A percentile compares a stretch with the other conserved stretches of the same genome.
Evolutionary conservation across 345 rosid genomes (phyloP).

Genomic region (Ceriops decandra): DNA sequence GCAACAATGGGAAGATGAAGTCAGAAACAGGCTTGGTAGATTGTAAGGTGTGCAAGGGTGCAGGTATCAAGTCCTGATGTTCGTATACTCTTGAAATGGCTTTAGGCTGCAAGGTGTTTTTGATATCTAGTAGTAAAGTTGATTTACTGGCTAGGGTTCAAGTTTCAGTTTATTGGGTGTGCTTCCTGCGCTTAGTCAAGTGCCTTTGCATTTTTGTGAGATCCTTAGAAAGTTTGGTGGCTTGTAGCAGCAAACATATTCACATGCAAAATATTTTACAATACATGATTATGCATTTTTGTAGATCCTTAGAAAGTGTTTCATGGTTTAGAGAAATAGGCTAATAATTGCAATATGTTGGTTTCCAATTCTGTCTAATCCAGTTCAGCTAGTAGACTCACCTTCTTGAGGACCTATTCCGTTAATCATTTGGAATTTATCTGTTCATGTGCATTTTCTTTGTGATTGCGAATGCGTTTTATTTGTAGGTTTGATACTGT

Average conservation of each 20-base stretch:
- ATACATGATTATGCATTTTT: too few relatives aligned
- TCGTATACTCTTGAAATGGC: not conserved
- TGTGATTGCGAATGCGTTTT: not conserved
- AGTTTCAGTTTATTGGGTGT: too few relatives aligned
- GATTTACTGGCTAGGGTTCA: not conserved
- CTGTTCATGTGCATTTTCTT: not conserved
- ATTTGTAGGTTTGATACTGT: conserved; percentile 51
- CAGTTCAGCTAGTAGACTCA: not conserved
- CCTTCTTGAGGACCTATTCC: not conserved
- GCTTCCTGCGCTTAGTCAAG: too few relatives aligned
- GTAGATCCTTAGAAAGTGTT: too few relatives aligned
- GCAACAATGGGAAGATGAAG: conserved; percentile 80
- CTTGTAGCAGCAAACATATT: not conserved
- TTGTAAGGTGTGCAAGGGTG: conserved; percentile 89
- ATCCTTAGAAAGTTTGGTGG: not conserved
- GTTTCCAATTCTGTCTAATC: conserved; percentile 2
- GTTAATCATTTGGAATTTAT: not conserved
- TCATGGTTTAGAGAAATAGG: too few relatives aligned
- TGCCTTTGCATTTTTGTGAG: too few relatives aligned
- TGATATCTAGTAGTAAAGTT: not conserved
- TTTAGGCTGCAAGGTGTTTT: not conserved
- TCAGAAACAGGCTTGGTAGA: conserved; percentile 62
- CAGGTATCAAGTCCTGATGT: conserved; percentile 46
- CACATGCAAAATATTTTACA: not conserved
- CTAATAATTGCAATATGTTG: not conserved